Percentiles rank a stretch among this genome's conserved stretches.
Evolutionary conservation across 2,329 filamentous ascomycete genomes (phyloP).

Genomic region (Ophiosphaerella narmari): DNA sequence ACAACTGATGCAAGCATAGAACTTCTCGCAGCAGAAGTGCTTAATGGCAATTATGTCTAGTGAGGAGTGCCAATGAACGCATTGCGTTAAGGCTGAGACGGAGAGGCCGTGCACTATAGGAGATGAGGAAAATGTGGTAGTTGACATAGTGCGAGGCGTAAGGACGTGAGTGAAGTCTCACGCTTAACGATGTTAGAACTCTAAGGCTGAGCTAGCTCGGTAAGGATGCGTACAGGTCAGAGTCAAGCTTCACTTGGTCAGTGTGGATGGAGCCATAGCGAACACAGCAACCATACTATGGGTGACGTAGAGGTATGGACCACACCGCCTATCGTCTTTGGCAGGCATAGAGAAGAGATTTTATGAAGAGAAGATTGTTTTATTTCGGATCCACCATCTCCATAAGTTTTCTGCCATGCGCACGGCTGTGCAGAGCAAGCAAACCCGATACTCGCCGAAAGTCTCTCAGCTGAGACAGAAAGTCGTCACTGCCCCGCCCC

Average conservation of each 20-base stretch:
- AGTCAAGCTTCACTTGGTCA: neutral
- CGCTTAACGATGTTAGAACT: slow-evolving; percentile 3
- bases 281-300: neutral
- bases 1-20: slow-evolving; percentile 45
- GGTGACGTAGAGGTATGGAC: too few species aligned
- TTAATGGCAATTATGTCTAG: slow-evolving; percentile 47
- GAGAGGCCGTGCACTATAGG: slow-evolving; percentile 32
- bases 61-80: slow-evolving; percentile 37
- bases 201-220: slow-evolving; percentile 26
- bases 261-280: neutral
- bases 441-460: slow-evolving; percentile 38
- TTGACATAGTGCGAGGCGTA: slow-evolving; percentile 10
- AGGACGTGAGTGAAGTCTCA: neutral
- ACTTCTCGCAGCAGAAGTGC: slow-evolving; percentile 42
- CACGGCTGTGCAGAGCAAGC: slow-evolving; percentile 29
- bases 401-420: slow-evolving; percentile 32
- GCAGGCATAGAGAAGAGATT: too few species aligned
- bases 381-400: slow-evolving; percentile 16
- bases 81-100: slow-evolving; percentile 38
- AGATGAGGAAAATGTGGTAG: neutral
- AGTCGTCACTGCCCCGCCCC: slow-evolving; percentile 32
- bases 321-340: too few species aligned
- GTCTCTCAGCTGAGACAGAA: slow-evolving; percentile 5
- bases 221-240: neutral
- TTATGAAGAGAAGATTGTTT: too few species aligned